Percentiles rank a stretch among this genome's conserved stretches.
phyloP scores from a whole-genome alignment of 495 filamentous ascomycete species.

The Penicillium tannophilum region DNA sequence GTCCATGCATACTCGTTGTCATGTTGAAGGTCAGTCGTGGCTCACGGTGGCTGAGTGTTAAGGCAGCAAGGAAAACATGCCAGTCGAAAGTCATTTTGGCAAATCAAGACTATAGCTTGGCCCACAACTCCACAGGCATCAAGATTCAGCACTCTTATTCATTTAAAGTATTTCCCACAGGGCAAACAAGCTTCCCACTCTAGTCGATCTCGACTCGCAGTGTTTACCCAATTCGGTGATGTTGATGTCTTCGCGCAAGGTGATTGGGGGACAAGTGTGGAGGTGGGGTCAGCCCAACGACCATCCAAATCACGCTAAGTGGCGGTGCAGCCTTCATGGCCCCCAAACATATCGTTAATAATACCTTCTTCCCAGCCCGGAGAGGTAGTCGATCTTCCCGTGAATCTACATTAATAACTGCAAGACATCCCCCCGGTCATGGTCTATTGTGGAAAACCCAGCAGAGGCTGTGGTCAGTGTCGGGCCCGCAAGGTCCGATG shows the following conservation, averaged over 20 bases:
- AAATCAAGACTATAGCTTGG: neutral
- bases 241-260: neutral
- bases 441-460: slow-evolving; percentile 77
- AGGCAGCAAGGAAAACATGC: neutral
- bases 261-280: neutral
- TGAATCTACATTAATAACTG: no score
- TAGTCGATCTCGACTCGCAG: neutral
- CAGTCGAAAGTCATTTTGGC: no score
- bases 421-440: slow-evolving; percentile 37
- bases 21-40: no score
- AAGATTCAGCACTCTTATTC: neutral
- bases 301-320: neutral
- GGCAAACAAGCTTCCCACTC: neutral
- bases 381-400: neutral
- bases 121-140: neutral
- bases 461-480: slow-evolving; percentile 73
- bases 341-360: neutral
- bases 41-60: neutral
- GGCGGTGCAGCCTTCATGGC: slow-evolving; percentile 2
- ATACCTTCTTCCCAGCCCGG: neutral
- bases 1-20: no score
- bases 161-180: neutral
- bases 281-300: neutral
- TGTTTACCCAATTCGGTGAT: neutral
- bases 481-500: slow-evolving; percentile 67